phyloP scores from a whole-genome alignment of 2,329 filamentous ascomycete species.

The Harringtonia lauricola region DNA sequence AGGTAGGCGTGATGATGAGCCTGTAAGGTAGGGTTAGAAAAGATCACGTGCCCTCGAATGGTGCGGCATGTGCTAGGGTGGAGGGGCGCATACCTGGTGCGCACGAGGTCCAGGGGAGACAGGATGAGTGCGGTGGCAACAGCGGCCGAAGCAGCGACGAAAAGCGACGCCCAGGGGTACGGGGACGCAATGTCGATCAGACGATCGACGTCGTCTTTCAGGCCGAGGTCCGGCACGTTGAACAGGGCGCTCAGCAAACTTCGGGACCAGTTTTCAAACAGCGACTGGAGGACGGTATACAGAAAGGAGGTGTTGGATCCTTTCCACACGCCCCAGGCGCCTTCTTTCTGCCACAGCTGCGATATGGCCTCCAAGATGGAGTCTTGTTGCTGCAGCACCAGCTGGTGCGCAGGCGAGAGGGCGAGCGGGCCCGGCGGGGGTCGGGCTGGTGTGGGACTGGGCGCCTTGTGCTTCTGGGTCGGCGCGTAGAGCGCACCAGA shows the following conservation, averaged over 20 bases:
- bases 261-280: constrained; percentile 84
- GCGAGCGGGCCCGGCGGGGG: not conserved
- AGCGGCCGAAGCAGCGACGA: constrained; percentile 54
- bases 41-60: not conserved
- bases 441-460: not conserved
- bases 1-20: constrained; percentile 75
- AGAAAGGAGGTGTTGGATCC: constrained; percentile 86
- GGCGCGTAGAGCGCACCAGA: constrained; percentile 32
- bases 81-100: constrained; percentile 50
- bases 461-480: constrained; percentile 14
- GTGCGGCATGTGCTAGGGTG: no score
- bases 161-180: constrained; percentile 70
- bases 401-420: constrained; percentile 44
- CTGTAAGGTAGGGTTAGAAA: constrained; percentile 22
- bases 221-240: constrained; percentile 74
- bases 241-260: constrained; percentile 84
- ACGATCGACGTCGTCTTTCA: constrained; percentile 67
- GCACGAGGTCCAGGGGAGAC: constrained; percentile 78
- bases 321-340: constrained; percentile 90
- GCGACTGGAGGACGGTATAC: constrained; percentile 75
- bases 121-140: constrained; percentile 69
- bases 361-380: constrained; percentile 79
- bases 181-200: constrained; percentile 63
- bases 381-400: constrained; percentile 63
- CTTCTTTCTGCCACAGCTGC: constrained; percentile 81